Evolutionary conservation across 2,329 filamentous ascomycete species (phyloP).

Genomic region (Trichophyton equinum): DNA sequence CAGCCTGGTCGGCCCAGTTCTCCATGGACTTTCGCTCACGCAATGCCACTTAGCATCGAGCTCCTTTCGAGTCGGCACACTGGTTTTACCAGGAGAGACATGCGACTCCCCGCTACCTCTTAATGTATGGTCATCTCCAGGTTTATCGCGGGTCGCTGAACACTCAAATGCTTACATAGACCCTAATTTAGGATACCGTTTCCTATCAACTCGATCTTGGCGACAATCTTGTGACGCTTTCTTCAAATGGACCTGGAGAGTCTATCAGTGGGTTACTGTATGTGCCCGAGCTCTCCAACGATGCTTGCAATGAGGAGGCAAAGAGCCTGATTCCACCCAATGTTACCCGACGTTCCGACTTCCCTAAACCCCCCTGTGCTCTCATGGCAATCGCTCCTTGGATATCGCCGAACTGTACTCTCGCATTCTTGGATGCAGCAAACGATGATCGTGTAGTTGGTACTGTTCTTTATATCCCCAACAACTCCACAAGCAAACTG

Average conservation of each 20-base stretch:
- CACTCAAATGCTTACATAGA: neutral
- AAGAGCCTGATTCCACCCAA: constrained; percentile 58
- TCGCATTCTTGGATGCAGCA: constrained; percentile 53
- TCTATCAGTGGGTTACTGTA: constrained; percentile 70
- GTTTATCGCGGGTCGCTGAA: neutral
- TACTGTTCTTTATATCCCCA: constrained; percentile 44
- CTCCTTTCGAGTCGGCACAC: neutral
- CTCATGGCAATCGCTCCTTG: constrained; percentile 78
- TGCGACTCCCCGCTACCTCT: neutral
- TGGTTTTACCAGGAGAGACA: neutral
- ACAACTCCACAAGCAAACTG: constrained; percentile 43
- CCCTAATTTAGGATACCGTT: neutral
- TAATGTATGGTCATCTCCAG: neutral
- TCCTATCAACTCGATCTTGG: constrained; percentile 23
- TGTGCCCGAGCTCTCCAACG: constrained; percentile 56
- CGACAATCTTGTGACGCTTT: constrained; percentile 61
- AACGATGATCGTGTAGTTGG: constrained; percentile 50
- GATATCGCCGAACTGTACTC: constrained; percentile 61
- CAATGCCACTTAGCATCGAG: neutral
- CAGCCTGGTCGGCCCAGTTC: neutral
- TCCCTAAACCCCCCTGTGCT: constrained; percentile 54
- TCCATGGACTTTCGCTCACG: neutral
- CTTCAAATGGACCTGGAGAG: constrained; percentile 47
- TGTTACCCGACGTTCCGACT: constrained; percentile 58
- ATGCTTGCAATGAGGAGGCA: constrained; percentile 52